Evolutionary conservation across 1,139 yeast species (phyloP).

Genomic region (Sugiyamaella neomexicana): DNA sequence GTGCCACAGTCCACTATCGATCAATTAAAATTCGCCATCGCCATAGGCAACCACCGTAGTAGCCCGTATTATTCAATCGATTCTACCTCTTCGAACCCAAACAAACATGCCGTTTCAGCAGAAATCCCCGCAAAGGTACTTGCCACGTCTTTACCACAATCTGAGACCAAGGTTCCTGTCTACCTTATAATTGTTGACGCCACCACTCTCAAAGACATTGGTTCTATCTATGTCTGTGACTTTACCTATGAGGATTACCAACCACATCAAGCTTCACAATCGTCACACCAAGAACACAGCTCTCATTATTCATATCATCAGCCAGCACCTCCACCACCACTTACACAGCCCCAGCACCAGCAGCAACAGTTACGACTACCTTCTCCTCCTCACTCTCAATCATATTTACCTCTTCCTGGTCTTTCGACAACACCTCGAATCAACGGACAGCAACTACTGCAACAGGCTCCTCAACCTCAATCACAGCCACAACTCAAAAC

Average conservation of each 20-base stretch:
- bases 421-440: constrained; percentile 9
- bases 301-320: constrained; percentile 10
- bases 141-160: constrained; percentile 15
- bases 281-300: not conserved
- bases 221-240: constrained; percentile 34
- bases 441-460: constrained; percentile 5
- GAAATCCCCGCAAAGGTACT: constrained; percentile 27
- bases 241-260: constrained; percentile 19
- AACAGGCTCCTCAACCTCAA: no score
- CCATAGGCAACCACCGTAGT: constrained; percentile 25
- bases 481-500: constrained; percentile 3
- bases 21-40: constrained; percentile 21
- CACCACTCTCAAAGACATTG: constrained; percentile 19
- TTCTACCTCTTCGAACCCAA: constrained; percentile 16
- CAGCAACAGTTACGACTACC: constrained; percentile 20
- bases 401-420: constrained; percentile 12
- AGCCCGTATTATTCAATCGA: constrained; percentile 13
- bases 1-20: constrained; percentile 13
- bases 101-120: constrained; percentile 24
- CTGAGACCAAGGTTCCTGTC: constrained; percentile 21
- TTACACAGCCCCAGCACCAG: constrained; percentile 9
- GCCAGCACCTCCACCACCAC: constrained; percentile 25
- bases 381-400: constrained; percentile 16
- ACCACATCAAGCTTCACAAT: not conserved
- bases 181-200: constrained; percentile 21